Evolutionary conservation across 768 basidiomycete species (phyloP).

Genomic region (Fibroporia radiculosa): DNA sequence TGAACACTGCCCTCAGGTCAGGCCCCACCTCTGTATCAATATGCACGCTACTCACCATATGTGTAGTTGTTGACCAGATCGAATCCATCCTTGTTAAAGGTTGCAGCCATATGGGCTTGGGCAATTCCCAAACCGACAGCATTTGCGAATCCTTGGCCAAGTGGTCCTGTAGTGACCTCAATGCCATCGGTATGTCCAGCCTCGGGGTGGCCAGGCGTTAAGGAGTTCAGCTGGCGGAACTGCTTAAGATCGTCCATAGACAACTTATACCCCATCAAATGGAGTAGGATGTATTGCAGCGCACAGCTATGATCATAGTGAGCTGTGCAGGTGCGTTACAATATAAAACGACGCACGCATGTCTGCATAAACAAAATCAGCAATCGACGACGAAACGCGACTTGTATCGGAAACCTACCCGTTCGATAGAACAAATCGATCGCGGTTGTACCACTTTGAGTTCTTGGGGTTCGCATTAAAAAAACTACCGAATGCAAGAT

Average conservation of each 20-base stretch:
- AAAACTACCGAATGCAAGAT: constrained; percentile 42
- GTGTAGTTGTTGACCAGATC: constrained; percentile 81
- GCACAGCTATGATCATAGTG: constrained; percentile 58
- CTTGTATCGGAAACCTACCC: constrained; percentile 47
- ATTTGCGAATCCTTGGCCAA: constrained; percentile 92
- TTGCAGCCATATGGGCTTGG: constrained; percentile 83
- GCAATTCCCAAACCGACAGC: constrained; percentile 92
- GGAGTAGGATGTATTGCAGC: constrained; percentile 87
- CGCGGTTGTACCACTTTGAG: constrained; percentile 93
- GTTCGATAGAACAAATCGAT: constrained; percentile 95
- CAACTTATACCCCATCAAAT: constrained; percentile 87
- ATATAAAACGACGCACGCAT: constrained; percentile 49
- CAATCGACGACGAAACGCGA: neutral
- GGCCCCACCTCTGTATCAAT: neutral
- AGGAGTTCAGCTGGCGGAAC: constrained; percentile 86
- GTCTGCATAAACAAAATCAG: constrained; percentile 33
- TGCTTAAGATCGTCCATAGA: constrained; percentile 87
- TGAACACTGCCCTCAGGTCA: constrained; percentile 51
- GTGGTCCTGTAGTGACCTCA: constrained; percentile 92
- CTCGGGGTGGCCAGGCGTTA: constrained; percentile 94
- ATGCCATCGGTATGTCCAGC: constrained; percentile 63
- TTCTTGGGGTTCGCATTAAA: constrained; percentile 83
- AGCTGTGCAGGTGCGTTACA: neutral
- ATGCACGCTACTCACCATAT: constrained; percentile 47
- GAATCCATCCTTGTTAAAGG: constrained; percentile 83